These are phyloP conservation scores for Spiraea crenata DNA, from an alignment of 331 rosid genomes.

Conservation along the genomic window DNA sequence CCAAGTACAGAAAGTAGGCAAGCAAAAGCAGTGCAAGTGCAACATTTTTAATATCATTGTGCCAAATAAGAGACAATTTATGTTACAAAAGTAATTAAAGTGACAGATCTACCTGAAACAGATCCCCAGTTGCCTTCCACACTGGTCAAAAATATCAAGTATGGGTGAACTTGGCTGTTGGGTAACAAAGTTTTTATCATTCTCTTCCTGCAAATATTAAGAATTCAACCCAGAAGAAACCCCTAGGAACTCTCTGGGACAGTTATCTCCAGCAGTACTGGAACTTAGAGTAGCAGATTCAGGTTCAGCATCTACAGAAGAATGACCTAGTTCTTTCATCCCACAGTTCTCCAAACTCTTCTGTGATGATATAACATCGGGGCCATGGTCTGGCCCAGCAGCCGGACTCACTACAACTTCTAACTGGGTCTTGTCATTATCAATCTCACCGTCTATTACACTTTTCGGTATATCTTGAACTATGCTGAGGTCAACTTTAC, in stretches of 20 bases:
- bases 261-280: constrained; percentile 27
- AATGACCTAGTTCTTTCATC: constrained; percentile 25
- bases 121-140: constrained; percentile 90
- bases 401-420: constrained; percentile 25
- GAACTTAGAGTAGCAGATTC: constrained; percentile 35
- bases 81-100: not conserved
- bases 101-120: constrained; percentile 67
- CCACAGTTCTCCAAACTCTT: constrained; percentile 28
- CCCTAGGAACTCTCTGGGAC: constrained; percentile 30
- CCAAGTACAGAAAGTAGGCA: not conserved
- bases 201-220: constrained; percentile 40
- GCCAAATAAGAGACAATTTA: not conserved
- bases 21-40: not conserved
- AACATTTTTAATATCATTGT: not conserved
- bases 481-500: constrained; percentile 10
- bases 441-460: constrained; percentile 28
- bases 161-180: constrained; percentile 37
- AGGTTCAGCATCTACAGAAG: constrained; percentile 30
- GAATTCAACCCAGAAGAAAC: constrained; percentile 34
- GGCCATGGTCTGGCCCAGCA: constrained; percentile 26
- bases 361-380: constrained; percentile 16
- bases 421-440: constrained; percentile 27
- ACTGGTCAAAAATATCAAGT: constrained; percentile 59
- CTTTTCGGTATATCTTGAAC: constrained; percentile 16
- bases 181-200: constrained; percentile 26